Evolutionary conservation across 2,329 filamentous ascomycete genomes (phyloP).

Genomic region (Colletotrichum navitas): DNA sequence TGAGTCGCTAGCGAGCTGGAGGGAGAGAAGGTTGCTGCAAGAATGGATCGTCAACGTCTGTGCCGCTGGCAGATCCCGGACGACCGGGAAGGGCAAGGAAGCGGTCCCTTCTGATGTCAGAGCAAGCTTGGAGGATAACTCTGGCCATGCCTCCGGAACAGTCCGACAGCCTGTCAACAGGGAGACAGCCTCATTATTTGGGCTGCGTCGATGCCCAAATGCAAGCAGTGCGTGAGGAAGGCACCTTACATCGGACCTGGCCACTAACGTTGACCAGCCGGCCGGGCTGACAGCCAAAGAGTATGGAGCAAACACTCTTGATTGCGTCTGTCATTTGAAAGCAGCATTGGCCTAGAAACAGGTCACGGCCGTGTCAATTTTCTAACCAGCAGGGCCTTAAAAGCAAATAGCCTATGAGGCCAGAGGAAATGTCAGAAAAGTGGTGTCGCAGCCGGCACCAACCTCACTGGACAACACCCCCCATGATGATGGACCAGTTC

Average conservation of each 20-base stretch:
- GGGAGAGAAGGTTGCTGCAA: constrained; percentile 18
- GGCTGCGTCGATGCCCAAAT: constrained; percentile 44
- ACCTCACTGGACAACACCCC: constrained; percentile 7
- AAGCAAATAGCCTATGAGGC: constrained; percentile 7
- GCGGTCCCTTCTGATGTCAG: constrained; percentile 26
- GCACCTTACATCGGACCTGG: constrained; percentile 6
- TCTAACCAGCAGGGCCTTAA: constrained; percentile 19
- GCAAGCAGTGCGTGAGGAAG: constrained; percentile 21
- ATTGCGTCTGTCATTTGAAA: neutral
- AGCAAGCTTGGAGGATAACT: constrained; percentile 27
- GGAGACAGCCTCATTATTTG: constrained; percentile 42
- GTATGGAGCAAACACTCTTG: constrained; percentile 1
- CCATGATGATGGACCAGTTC: constrained; percentile 26
- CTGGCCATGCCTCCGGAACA: constrained; percentile 21
- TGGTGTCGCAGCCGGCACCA: constrained; percentile 19
- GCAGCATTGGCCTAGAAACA: neutral
- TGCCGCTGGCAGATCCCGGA: neutral
- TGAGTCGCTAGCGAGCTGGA: constrained; percentile 10
- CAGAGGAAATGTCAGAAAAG: constrained; percentile 15
- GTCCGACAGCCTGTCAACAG: constrained; percentile 37
- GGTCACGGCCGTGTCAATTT: constrained; percentile 12
- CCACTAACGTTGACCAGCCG: constrained; percentile 23
- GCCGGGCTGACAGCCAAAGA: constrained; percentile 25
- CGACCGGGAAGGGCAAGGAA: constrained; percentile 21
- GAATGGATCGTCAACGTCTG: neutral